Conservation (phyloP, 1,284 basidiomycete species). For the Microstroma glucosiphilum region DNA sequence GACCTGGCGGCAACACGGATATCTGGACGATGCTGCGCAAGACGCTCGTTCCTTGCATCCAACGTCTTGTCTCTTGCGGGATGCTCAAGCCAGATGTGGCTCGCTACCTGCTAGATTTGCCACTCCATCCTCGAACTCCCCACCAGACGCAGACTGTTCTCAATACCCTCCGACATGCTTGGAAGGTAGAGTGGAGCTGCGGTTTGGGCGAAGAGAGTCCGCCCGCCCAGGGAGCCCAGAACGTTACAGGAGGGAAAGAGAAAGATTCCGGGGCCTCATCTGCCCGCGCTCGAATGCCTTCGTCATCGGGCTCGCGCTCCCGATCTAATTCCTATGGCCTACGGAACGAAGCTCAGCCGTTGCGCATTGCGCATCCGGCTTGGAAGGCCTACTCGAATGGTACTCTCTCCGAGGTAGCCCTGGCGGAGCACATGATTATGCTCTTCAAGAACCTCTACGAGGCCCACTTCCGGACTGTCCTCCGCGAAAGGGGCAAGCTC, state of each 20-base stretch:
- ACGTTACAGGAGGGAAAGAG: no score
- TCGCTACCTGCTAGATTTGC: slow-evolving; percentile 49
- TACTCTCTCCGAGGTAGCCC: slow-evolving; percentile 47
- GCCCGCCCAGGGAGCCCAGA: no score
- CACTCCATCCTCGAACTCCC: slow-evolving; percentile 51
- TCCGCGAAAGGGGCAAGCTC: slow-evolving; percentile 49
- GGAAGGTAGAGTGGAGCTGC: slow-evolving; percentile 51
- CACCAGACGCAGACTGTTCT: slow-evolving; percentile 50
- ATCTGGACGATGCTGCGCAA: slow-evolving; percentile 51
- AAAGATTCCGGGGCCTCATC: not conserved
- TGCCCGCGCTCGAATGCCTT: not conserved
- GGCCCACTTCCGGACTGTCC: slow-evolving; percentile 48
- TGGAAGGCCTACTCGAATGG: slow-evolving; percentile 50
- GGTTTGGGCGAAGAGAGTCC: slow-evolving; percentile 25
- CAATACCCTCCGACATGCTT: slow-evolving; percentile 47
- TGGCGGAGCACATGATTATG: slow-evolving; percentile 49
- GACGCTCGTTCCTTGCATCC: slow-evolving; percentile 51
- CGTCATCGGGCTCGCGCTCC: no score
- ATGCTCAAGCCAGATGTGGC: slow-evolving; percentile 52
- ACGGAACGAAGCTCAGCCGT: slow-evolving; percentile 26
- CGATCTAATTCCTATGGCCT: no score
- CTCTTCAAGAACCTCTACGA: slow-evolving; percentile 53
- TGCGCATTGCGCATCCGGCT: slow-evolving; percentile 51
- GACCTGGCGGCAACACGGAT: slow-evolving; percentile 20
- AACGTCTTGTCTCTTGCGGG: slow-evolving; percentile 52